These are phyloP conservation scores for Blastosporella zonata DNA, from an alignment of 1,284 basidiomycete species.

Conservation along the genomic window DNA sequence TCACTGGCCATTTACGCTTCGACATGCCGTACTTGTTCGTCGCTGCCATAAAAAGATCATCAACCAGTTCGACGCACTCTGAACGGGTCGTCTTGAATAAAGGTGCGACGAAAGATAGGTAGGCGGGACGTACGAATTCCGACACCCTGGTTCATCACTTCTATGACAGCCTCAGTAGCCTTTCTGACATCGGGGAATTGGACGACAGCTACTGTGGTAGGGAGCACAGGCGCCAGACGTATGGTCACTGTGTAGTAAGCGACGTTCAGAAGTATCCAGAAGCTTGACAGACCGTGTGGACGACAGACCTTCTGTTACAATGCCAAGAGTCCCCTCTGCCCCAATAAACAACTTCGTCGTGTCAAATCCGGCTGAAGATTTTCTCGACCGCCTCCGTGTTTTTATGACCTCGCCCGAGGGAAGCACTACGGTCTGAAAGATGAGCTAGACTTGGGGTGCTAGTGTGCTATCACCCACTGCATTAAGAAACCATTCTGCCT, in stretches of 20 bases:
- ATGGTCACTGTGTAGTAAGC: slow-evolving; percentile 66
- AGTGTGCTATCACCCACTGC: slow-evolving; percentile 42
- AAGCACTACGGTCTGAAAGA: slow-evolving; percentile 76
- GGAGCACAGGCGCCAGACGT: slow-evolving; percentile 76
- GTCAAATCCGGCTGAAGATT: slow-evolving; percentile 91
- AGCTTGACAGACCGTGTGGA: background rate
- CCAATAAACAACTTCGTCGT: slow-evolving; percentile 91
- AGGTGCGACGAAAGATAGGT: slow-evolving; percentile 2
- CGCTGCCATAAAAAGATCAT: slow-evolving; percentile 67
- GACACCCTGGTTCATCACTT: slow-evolving; percentile 72
- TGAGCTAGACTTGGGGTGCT: slow-evolving; percentile 3
- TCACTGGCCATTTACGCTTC: slow-evolving; percentile 59
- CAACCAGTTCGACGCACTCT: slow-evolving; percentile 80
- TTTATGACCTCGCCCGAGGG: slow-evolving; percentile 93
- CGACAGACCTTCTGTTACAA: slow-evolving; percentile 79
- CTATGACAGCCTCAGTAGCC: slow-evolving; percentile 72
- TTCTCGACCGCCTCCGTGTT: slow-evolving; percentile 81
- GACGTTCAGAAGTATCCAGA: background rate
- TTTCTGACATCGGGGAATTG: slow-evolving; percentile 65
- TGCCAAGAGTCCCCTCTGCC: slow-evolving; percentile 91
- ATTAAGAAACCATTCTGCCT: slow-evolving; percentile 84
- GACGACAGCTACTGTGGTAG: slow-evolving; percentile 68
- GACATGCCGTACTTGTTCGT: slow-evolving; percentile 66
- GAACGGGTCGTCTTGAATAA: slow-evolving; percentile 1
- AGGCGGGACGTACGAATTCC: slow-evolving; percentile 55